Base-by-base conservation (phyloP, 257 asterid species). In the Mentha longifolia region DNA sequence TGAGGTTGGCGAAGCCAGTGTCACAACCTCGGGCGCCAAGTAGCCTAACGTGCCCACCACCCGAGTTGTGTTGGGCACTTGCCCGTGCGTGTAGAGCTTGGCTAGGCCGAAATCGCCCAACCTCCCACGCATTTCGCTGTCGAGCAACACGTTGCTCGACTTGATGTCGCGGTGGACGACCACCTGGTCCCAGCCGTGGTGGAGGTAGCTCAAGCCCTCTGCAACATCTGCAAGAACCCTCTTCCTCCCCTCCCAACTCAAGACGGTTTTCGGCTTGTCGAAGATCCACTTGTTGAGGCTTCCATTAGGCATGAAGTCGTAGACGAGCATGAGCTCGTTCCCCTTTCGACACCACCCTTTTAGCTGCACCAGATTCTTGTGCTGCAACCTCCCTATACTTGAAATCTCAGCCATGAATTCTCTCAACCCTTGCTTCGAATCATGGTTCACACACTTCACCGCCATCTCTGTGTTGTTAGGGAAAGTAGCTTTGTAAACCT, bases 321-420 rank as follows among this genome's bases (percentile, higher is more conserved):
- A 91, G 49, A 89, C 92, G 42, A 91, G 79, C 88, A 91, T 63
- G 65, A 91, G 45, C 35, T 82, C 90, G 7, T 77, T 84, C 56
- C 92, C 82, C 72, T 88, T 91, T 79, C 96, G 74, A 59, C 97
- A 91, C 97, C 96, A 91, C 33, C 97, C 97, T 22, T 89, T 73
- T 92, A 91, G 74, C 41, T 81, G 92, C 19, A 88, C 97, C 30
- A 91, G 62, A 76, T 91, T 91, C 91, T 91, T 91, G 74, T 91
- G 97, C 67, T 88, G 96, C 61, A 91, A 75, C 78, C 97, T 84
- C 8, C 97, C 97, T 57, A 91, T 88, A 54, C 88, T 88, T 19
- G 95, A 87, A 57, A 88, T 83, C 88, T 91, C 97, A 2, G 97
- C 97, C 97, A 91, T 91, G 84, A 91, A 91, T 57, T 91, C 97